Evolutionary conservation across 202 grass and related monocot genomes (phyloP).

Genomic region (Dendrocalamus latiflorus): DNA sequence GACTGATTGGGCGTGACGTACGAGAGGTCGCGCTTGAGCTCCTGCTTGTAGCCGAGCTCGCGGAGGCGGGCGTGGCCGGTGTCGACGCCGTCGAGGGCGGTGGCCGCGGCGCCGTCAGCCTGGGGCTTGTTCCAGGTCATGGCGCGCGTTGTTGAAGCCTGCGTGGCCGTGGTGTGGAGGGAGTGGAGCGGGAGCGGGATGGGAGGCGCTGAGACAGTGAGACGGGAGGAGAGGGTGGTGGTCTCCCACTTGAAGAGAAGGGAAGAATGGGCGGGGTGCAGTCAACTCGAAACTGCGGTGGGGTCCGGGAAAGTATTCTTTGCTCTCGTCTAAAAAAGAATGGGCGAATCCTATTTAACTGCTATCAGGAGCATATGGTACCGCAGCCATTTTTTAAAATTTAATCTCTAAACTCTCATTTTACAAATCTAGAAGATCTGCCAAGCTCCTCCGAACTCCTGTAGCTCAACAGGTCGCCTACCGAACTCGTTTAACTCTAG

Average conservation of each 20-base stretch:
- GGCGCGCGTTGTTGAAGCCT: background rate
- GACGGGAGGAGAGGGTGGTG: background rate
- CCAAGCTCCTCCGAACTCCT: too few relatives aligned
- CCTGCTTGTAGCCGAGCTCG: constrained; percentile 95
- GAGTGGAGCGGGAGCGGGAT: background rate
- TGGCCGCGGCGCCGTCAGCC: background rate
- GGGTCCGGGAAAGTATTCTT: background rate
- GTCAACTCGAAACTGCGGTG: constrained; percentile 9
- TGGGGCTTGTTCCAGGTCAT: constrained; percentile 35
- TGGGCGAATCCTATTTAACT: too few relatives aligned
- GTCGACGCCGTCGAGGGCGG: constrained; percentile 12
- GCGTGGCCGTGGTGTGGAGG: background rate
- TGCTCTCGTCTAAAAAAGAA: too few relatives aligned
- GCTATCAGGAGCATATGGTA: too few relatives aligned
- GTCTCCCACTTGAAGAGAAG: background rate
- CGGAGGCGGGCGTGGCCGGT: constrained; percentile 61
- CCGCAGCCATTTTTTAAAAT: too few relatives aligned
- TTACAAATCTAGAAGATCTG: too few relatives aligned
- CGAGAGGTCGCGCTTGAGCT: constrained; percentile 95
- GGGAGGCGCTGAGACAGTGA: too few relatives aligned
- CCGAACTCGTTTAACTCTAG: too few relatives aligned
- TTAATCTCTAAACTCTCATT: too few relatives aligned
- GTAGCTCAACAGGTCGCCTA: too few relatives aligned
- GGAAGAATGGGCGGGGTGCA: background rate
- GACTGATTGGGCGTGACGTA: constrained; percentile 8